Conservation (phyloP, 2,329 filamentous ascomycete species). For the Helicocarpus griseus region DNA sequence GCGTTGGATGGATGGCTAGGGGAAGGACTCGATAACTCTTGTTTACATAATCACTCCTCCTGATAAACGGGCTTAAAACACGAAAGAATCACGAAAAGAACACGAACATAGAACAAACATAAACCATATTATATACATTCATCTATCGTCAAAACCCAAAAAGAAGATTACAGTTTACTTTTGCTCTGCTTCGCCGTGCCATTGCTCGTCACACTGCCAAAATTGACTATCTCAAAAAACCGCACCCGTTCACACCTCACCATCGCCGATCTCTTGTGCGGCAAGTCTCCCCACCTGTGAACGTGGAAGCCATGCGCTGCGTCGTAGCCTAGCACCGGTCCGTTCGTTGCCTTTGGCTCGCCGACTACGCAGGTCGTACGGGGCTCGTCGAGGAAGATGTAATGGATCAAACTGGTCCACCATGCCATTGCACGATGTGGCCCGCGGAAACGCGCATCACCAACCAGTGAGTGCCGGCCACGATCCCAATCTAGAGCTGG, state of each 20-base stretch:
- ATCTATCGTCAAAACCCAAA: background rate
- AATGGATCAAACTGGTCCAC: conserved; percentile 50
- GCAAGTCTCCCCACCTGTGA: conserved; percentile 62
- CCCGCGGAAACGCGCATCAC: conserved; percentile 46
- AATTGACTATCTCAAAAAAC: conserved; percentile 56
- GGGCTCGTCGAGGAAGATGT: conserved; percentile 50
- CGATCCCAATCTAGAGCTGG: conserved; percentile 48
- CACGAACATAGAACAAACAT: background rate
- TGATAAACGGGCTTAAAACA: no score
- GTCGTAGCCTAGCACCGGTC: conserved; percentile 63
- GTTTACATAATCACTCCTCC: no score
- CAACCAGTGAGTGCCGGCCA: conserved; percentile 51
- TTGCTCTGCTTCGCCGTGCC: conserved; percentile 16
- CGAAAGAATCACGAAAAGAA: no score
- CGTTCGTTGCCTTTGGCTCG: conserved; percentile 64
- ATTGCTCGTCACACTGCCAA: conserved; percentile 17
- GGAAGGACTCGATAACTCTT: no score
- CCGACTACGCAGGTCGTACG: conserved; percentile 45
- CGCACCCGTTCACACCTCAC: conserved; percentile 55
- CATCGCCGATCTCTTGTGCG: conserved; percentile 61
- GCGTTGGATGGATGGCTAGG: no score
- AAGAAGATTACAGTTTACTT: conserved; percentile 14
- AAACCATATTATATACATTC: background rate
- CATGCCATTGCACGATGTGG: conserved; percentile 48
- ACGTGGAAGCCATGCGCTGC: conserved; percentile 63